phyloP scores from a whole-genome alignment of 495 filamentous ascomycete genomes.

The Aspergillus incahuasiensis region DNA sequence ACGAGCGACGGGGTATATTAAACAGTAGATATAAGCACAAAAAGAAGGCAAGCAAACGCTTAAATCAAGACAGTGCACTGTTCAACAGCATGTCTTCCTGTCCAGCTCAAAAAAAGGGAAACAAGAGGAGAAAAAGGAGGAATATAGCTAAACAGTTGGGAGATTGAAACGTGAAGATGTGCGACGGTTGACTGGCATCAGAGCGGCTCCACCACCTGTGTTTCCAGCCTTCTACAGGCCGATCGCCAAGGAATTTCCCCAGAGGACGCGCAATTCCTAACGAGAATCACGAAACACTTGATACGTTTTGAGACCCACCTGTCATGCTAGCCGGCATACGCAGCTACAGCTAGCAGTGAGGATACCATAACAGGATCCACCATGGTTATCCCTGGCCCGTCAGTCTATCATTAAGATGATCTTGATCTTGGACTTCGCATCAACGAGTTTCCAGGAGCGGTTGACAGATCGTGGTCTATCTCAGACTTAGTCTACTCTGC shows the following conservation, averaged over 20 bases:
- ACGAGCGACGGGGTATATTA: background rate
- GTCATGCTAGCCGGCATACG: too few species aligned
- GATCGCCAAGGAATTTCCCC: background rate
- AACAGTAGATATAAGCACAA: background rate
- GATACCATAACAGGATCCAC: too few species aligned
- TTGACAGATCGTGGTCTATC: too few species aligned
- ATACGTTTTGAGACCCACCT: too few species aligned
- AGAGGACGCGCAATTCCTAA: background rate
- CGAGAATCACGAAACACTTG: background rate
- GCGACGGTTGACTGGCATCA: background rate
- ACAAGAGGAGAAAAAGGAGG: background rate
- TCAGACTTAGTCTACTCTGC: too few species aligned
- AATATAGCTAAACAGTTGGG: background rate
- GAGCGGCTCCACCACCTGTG: background rate
- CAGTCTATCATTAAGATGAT: background rate
- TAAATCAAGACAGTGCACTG: background rate
- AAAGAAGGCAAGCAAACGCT: background rate
- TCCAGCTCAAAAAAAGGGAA: background rate
- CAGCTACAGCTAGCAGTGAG: too few species aligned
- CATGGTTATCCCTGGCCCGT: too few species aligned
- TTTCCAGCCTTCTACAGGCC: background rate
- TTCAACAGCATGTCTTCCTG: constrained; percentile 2
- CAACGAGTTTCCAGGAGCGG: too few species aligned
- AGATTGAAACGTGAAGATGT: background rate
- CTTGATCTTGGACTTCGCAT: too few species aligned